phyloP scores from a whole-genome alignment of 495 filamentous ascomycete species.

The Daldinia loculata region DNA sequence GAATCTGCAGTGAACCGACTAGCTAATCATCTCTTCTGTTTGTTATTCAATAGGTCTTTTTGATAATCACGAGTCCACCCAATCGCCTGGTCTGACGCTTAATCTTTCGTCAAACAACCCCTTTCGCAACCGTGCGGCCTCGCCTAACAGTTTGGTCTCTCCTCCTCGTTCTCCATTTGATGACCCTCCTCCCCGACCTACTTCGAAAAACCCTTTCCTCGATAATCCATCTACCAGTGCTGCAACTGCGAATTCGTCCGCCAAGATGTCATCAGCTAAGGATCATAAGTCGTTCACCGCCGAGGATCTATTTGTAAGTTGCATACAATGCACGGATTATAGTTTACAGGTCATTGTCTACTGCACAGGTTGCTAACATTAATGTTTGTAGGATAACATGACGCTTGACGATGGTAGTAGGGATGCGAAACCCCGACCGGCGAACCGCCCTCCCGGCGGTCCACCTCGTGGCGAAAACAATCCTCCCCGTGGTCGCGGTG shows the following conservation, averaged over 20 bases:
- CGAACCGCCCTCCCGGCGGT: constrained; percentile 52
- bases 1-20: constrained; percentile 51
- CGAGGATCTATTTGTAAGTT: constrained; percentile 90
- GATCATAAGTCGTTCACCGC: constrained; percentile 67
- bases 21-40: constrained; percentile 48
- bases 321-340: not conserved
- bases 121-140: constrained; percentile 89
- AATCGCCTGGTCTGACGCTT: constrained; percentile 62
- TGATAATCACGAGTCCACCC: constrained; percentile 47
- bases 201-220: constrained; percentile 92
- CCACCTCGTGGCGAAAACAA: constrained; percentile 62
- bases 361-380: constrained; percentile 18
- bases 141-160: constrained; percentile 61
- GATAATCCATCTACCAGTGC: constrained; percentile 64
- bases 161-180: constrained; percentile 62
- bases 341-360: not conserved
- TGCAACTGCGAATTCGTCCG: constrained; percentile 51
- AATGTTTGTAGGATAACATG: constrained; percentile 56
- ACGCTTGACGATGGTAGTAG: constrained; percentile 55
- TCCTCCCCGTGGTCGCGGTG: constrained; percentile 54
- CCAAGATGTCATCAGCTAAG: constrained; percentile 66
- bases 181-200: constrained; percentile 70
- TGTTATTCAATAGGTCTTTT: constrained; percentile 42
- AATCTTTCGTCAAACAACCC: constrained; percentile 94
- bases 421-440: constrained; percentile 41